Conservation (phyloP, 2,329 filamentous ascomycete species). For the Pseudodiploospora longispora region DNA sequence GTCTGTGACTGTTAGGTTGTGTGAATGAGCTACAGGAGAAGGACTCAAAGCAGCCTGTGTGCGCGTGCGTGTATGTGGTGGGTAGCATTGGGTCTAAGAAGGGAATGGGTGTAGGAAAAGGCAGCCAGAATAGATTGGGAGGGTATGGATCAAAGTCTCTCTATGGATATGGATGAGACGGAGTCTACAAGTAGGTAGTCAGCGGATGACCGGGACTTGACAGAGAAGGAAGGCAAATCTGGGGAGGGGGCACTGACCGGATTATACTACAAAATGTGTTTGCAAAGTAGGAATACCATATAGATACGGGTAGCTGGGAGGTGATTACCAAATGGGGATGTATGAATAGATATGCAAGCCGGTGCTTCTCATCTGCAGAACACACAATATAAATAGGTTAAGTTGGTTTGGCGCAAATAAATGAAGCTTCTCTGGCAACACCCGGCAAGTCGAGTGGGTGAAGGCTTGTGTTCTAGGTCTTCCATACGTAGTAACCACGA, state of each 20-base stretch:
- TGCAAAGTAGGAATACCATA: no score
- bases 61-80: conserved; percentile 2
- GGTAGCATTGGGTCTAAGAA: conserved; percentile 8
- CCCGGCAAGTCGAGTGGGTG: no score
- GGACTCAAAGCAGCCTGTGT: background rate
- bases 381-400: no score
- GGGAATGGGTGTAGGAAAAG: conserved; percentile 3
- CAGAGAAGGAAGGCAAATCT: conserved; percentile 1
- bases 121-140: conserved; percentile 4
- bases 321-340: no score
- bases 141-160: background rate
- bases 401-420: no score
- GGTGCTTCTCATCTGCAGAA: no score
- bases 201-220: conserved; percentile 5
- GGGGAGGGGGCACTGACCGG: conserved; percentile 10
- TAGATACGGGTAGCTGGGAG: no score
- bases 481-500: no score
- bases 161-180: background rate
- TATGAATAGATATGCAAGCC: no score
- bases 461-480: no score
- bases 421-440: no score
- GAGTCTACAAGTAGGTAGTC: background rate
- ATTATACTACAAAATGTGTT: background rate
- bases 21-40: background rate
- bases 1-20: background rate